Conservation (phyloP, 805 yeast species). For the Candida morakotiae region DNA sequence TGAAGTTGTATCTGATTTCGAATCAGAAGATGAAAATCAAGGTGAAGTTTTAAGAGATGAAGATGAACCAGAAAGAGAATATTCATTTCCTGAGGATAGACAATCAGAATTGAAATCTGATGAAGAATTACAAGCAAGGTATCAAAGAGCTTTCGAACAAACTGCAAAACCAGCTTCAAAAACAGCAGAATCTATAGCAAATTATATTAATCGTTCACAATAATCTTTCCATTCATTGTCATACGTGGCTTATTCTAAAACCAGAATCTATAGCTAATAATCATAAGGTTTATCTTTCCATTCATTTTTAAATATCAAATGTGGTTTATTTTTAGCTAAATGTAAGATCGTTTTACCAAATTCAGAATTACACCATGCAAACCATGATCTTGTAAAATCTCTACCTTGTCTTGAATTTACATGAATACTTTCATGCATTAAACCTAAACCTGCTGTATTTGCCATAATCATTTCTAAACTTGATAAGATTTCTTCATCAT, state of each 20-base stretch:
- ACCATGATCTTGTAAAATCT: slow-evolving; percentile 81
- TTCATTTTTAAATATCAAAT: slow-evolving; percentile 55
- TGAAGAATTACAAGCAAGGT: slow-evolving; percentile 58
- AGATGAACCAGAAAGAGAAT: slow-evolving; percentile 53
- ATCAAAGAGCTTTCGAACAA: slow-evolving; percentile 66
- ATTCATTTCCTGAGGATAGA: slow-evolving; percentile 68
- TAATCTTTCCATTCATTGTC: too few relatives aligned
- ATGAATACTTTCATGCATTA: slow-evolving; percentile 79
- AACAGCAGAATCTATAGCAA: slow-evolving; percentile 71
- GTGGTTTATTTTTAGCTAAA: slow-evolving; percentile 68
- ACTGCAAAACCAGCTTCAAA: slow-evolving; percentile 58
- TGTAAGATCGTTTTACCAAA: slow-evolving; percentile 84
- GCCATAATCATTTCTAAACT: slow-evolving; percentile 48
- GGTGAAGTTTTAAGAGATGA: slow-evolving; percentile 48
- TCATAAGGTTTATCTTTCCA: slow-evolving; percentile 20
- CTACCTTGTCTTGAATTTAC: slow-evolving; percentile 49
- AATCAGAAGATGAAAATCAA: slow-evolving; percentile 46
- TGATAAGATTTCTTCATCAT: slow-evolving; percentile 61
- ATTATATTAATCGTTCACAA: slow-evolving; percentile 45
- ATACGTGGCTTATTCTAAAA: neutral
- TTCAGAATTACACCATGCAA: slow-evolving; percentile 92
- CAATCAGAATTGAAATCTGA: slow-evolving; percentile 54
- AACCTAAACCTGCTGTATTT: slow-evolving; percentile 70
- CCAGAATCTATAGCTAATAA: neutral
- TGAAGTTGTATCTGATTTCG: slow-evolving; percentile 50